phyloP scores from a whole-genome alignment of 768 basidiomycete genomes.

The Lactarius vividus region DNA sequence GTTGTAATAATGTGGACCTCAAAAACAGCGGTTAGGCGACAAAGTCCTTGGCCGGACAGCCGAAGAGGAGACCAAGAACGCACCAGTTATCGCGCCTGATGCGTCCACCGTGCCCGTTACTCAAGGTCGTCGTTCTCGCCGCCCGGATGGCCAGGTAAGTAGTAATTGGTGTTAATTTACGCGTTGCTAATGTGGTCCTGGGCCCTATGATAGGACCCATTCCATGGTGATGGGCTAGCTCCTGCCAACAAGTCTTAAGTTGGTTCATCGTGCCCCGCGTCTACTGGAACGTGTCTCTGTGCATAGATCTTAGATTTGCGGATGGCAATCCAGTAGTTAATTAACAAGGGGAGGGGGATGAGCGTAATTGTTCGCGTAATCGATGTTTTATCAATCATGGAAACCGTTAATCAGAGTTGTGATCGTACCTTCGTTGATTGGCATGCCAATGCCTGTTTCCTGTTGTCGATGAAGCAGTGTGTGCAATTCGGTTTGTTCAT shows the following conservation, averaged over 20 bases:
- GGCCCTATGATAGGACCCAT: slow-evolving; percentile 17
- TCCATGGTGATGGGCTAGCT: background rate
- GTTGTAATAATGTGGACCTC: background rate
- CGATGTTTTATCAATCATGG: background rate
- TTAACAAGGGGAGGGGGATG: background rate
- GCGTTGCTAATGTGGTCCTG: background rate
- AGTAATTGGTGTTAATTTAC: background rate
- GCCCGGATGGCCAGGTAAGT: slow-evolving; percentile 11
- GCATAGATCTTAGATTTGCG: background rate
- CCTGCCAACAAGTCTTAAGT: background rate
- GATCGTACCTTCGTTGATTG: background rate
- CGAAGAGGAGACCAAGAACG: background rate
- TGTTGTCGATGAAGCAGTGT: no score
- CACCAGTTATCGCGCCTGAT: background rate
- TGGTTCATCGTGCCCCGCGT: background rate
- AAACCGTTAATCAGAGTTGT: background rate
- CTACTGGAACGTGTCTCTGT: background rate
- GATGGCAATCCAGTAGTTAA: background rate
- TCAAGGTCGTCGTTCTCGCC: slow-evolving; percentile 10
- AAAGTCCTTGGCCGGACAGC: slow-evolving; percentile 12
- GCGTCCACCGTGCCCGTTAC: slow-evolving; percentile 1
- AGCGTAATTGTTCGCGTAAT: background rate
- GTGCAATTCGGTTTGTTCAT: no score
- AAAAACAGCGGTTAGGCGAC: slow-evolving; percentile 9
- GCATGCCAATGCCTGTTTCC: no score